Evolutionary conservation across 441 rosid species (phyloP), one percentile per base, ranked within the genome.

Genomic region (Syzygium malaccense): DNA sequence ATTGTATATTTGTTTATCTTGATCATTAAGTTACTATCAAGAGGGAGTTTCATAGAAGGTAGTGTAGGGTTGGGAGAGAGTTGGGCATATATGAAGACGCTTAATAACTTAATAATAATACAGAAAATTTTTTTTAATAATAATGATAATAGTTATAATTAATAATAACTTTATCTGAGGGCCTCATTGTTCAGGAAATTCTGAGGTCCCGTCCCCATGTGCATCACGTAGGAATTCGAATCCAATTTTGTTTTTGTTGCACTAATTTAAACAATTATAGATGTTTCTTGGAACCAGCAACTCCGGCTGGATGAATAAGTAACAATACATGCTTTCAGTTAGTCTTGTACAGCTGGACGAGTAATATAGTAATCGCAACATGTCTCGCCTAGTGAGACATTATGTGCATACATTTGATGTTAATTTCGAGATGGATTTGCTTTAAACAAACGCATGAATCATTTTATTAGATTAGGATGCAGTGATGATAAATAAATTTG

Each of bases 361-460:
- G 32, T 14, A 28, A 60, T 60, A 14, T 0, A 60, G n/a, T 28
- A 28, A 14, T 14, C 8, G 1, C 30, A 3, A 0, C 8, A 5
- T 2, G 14, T 60, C 8, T 60, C 2, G 8, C 18, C 32, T 60
- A 0, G 7, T 15, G 0, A 0, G 0, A 0, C 12, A 25, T 7
- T 57, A 0, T 10, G 14, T 25, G 62, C 66, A 28, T 26, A 12
- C 66, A 58, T 58, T 58, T 0, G 2, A 26, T 6, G 0, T 26
- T 58, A 58, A 57, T 57, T 4, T 57, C 14, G 1, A 17, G 3
- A 57, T 23, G 19, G 4, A 25, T 25, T 25, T 57, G 62, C 30
- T 26, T 26, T 5, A 4, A 25, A 58, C 7, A 58, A 58, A 58
- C 14, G 66, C 8, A 0, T 13, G 66, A 58, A 58, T 58, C 30